Evolutionary conservation across 768 basidiomycete genomes (phyloP).

Genomic region (Amanita rubescens): DNA sequence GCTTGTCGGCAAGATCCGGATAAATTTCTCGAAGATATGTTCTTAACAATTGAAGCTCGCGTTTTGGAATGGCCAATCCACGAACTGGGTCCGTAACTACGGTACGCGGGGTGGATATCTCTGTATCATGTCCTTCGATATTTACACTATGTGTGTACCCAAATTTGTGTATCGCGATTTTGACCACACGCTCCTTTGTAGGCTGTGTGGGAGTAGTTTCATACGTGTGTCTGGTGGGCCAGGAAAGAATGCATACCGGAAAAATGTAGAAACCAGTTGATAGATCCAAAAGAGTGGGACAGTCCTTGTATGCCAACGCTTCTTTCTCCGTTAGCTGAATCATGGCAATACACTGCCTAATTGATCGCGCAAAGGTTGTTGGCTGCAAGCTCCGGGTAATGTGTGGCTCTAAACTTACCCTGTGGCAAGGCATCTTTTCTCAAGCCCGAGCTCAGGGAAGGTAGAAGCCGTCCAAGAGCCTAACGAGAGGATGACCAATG

Average conservation of each 20-base stretch:
- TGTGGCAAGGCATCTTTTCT: slow-evolving; percentile 58
- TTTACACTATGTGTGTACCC: slow-evolving; percentile 55
- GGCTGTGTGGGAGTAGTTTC: background rate
- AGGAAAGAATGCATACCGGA: slow-evolving; percentile 44
- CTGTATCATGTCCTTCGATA: slow-evolving; percentile 7
- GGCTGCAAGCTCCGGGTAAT: background rate
- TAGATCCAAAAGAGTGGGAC: slow-evolving; percentile 71
- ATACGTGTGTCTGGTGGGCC: background rate
- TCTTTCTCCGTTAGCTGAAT: slow-evolving; percentile 72
- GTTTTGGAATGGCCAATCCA: slow-evolving; percentile 61
- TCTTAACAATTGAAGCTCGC: slow-evolving; percentile 43
- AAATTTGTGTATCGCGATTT: slow-evolving; percentile 67
- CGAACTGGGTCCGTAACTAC: slow-evolving; percentile 48
- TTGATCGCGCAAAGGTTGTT: background rate
- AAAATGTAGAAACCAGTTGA: slow-evolving; percentile 74
- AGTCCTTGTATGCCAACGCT: slow-evolving; percentile 47
- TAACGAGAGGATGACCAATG: slow-evolving; percentile 60
- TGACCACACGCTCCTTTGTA: slow-evolving; percentile 60
- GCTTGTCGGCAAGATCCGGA: slow-evolving; percentile 69
- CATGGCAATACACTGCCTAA: slow-evolving; percentile 73
- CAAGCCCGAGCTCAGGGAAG: slow-evolving; percentile 53
- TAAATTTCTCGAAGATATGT: slow-evolving; percentile 49
- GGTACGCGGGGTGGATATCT: slow-evolving; percentile 74
- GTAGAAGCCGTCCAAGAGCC: slow-evolving; percentile 84
- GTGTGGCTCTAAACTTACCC: slow-evolving; percentile 51